Evolutionary conservation across 768 basidiomycete species (phyloP), one percentile per base, ranked within the genome.

Genomic region (Kwoniella europaea): DNA sequence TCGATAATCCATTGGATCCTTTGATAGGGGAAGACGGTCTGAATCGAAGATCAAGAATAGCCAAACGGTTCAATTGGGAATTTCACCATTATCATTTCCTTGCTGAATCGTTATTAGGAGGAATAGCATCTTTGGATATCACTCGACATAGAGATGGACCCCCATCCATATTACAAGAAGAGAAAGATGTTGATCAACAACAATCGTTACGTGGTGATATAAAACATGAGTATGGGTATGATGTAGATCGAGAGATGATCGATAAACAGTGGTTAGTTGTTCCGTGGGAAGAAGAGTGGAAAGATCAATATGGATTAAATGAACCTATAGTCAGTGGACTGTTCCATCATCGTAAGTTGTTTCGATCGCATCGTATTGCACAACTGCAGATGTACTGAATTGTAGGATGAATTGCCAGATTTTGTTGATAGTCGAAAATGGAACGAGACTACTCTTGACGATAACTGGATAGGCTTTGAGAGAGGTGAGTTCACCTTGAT

Each of bases 161-260:
- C 35, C 7, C 24, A 43, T 42, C 29, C 4, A 22, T 12, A 20
- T 24, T 15, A 22, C 55, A 20, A 12, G 55, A 29, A 22, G 55
- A 15, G 10, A 20, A 29, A 10, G 53, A 42, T 4, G 16, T 4
- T 16, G 22, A 56, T 22, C 43, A 20, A 12, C 16, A 52, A 35
- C 15, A 35, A 15, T 10, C 4, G 59, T 10, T 24, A 44, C n/a
- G 42, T 44, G 20, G n/a, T 12, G 56, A 6, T 35, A 35, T 16
- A 24, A 9, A 3, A 15, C 9, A 12, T 24, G 5, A 89, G 88
- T n/a, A 63, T 41, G 20, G 58, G 55, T 44, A 24, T 35, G 20
- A 22, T 13, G 20, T 22, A 22, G 29, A 35, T 57, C 56, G 20
- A 57, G 56, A 57, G 59, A n/a, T 24, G 20, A n/a, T 35, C n/a